Evolutionary conservation across 371 early-diverging fungal genomes (phyloP), one percentile per base, ranked within the genome.

Genomic region (Mucor lusitanicus): DNA sequence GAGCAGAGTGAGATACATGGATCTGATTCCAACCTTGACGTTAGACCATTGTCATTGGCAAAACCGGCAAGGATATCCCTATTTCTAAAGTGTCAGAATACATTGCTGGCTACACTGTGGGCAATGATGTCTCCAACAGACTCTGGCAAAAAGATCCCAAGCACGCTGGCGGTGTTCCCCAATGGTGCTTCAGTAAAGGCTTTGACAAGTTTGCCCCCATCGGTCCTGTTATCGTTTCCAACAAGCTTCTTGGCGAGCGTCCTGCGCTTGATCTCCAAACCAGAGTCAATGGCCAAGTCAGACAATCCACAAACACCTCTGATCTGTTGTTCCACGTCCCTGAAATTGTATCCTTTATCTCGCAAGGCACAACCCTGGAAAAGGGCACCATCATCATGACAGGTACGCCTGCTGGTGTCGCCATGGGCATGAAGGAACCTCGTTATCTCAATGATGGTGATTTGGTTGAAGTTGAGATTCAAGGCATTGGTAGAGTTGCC

Each of bases 181-280:
- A 87, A 69, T 88, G 88, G 88, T 79, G 78, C 59, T 88, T 87
- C 74, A 74, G 78, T 46, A 87, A 87, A 61, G 80, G 83, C 25
- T 88, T 88, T 72, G 88, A 88, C 59, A 86, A 85, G 56, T 88
- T 83, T 63, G 79, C 84, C 4, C 87, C 88, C 28, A 63, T 88
- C 37, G 88, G 88, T 8, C 89, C 89, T 15, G 70, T 74, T 25
- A 67, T 88, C 46, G 86, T 86, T 1, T 85, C 85, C 1, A 57
- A 76, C 15, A 70, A 65, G 25, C 23, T 83, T 13, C 73, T 88
- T 40, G 76, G 81, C 32, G 73, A 85, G 28, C 85, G 87, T 19
- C 80, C 86, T 54, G 74, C 60, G 11, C 75, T 88, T 19, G 55
- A 72, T n/a, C 73, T 88, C 56, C 64, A 58, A 27, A 79, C 85